A percentile compares a stretch with the other conserved stretches of the same genome.
Conservation (phyloP, 495 filamentous ascomycete genomes). For the Astrothelium subdiscretum region DNA sequence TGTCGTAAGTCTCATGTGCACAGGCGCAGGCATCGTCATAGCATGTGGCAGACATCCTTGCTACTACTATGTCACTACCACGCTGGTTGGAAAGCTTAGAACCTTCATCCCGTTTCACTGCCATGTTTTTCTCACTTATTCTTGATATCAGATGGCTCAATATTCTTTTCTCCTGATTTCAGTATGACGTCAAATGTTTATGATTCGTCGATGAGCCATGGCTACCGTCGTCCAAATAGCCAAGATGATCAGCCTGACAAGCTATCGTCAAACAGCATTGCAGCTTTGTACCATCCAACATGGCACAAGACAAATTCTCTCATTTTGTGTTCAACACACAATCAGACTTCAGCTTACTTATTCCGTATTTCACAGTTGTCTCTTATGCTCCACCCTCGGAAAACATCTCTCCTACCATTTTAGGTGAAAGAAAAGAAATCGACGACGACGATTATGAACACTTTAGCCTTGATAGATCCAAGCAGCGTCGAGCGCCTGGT, state of each 20-base stretch:
- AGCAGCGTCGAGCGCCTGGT: conserved; percentile 20
- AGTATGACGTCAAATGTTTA: background rate
- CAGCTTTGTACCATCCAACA: background rate
- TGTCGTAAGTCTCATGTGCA: background rate
- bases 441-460: conserved; percentile 24
- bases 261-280: background rate
- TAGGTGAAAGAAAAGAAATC: conserved; percentile 25
- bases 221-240: background rate
- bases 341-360: background rate
- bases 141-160: too few relatives aligned
- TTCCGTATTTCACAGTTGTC: conserved; percentile 19
- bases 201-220: background rate
- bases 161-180: too few relatives aligned
- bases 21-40: background rate
- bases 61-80: background rate
- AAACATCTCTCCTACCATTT: conserved; percentile 27
- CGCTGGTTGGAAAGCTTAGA: background rate
- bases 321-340: background rate
- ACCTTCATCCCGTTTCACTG: background rate
- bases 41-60: background rate
- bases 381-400: conserved; percentile 26
- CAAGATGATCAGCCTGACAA: background rate
- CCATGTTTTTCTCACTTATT: too few relatives aligned
- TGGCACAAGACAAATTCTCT: background rate
- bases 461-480: conserved; percentile 4